Percentiles rank a stretch among this genome's conserved stretches.
Conservation (phyloP, 495 filamentous ascomycete species). For the Annulohypoxylon stygium region DNA sequence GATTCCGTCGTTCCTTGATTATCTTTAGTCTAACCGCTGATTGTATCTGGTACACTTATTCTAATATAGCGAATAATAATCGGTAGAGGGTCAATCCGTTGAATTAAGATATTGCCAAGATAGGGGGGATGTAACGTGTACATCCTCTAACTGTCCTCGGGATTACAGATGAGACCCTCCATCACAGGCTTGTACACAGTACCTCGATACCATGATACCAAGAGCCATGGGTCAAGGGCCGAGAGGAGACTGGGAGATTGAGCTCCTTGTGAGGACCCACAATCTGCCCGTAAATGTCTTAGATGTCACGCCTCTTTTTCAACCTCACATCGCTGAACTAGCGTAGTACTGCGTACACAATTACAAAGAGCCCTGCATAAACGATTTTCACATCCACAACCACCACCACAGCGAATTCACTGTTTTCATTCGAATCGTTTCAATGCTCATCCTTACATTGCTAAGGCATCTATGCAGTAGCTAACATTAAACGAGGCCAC, state of each 20-base stretch:
- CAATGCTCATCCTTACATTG: background rate
- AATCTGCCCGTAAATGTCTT: constrained; percentile 22
- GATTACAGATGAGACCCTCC: background rate
- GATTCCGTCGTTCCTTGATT: constrained; percentile 35
- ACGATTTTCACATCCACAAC: background rate
- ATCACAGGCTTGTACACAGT: constrained; percentile 8
- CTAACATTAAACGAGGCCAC: constrained; percentile 11
- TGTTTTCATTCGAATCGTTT: constrained; percentile 1
- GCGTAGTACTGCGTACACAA: background rate
- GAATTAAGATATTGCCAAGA: constrained; percentile 24
- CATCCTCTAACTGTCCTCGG: constrained; percentile 1
- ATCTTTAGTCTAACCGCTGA: background rate
- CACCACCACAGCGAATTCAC: background rate
- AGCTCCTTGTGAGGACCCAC: constrained; percentile 12
- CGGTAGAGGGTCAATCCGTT: constrained; percentile 9
- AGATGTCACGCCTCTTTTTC: constrained; percentile 42
- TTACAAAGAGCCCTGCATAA: constrained; percentile 19
- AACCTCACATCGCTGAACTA: constrained; percentile 39
- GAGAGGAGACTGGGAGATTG: constrained; percentile 15
- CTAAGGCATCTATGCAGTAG: constrained; percentile 7
- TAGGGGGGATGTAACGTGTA: constrained; percentile 20
- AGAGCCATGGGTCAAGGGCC: constrained; percentile 9
- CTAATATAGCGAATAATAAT: constrained; percentile 1
- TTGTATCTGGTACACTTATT: constrained; percentile 10
- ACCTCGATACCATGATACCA: constrained; percentile 8